These are phyloP conservation scores for Skeletonema menzelii DNA, from an alignment of 108 stramenopile species.

Conservation along the genomic window DNA sequence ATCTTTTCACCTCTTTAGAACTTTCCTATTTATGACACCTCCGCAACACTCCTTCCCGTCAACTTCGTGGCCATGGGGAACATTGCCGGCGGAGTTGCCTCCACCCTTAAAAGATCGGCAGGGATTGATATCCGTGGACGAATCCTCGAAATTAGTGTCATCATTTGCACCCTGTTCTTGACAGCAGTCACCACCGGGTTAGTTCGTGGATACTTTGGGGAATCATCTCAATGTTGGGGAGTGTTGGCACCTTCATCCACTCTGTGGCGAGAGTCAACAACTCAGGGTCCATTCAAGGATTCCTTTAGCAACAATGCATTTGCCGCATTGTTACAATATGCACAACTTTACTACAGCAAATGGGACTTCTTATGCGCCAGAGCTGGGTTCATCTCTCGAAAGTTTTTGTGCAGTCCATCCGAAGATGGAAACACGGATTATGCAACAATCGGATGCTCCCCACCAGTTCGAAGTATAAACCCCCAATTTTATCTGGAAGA, in stretches of 20 bases:
- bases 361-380: conserved; percentile 41
- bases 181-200: conserved; percentile 70
- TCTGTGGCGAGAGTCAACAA: neutral
- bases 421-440: conserved; percentile 27
- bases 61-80: conserved; percentile 77
- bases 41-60: conserved; percentile 57
- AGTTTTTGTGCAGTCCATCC: conserved; percentile 20
- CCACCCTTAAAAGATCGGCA: conserved; percentile 53
- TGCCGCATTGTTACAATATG: conserved; percentile 15
- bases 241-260: conserved; percentile 37
- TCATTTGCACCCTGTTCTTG: conserved; percentile 68
- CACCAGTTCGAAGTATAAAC: conserved; percentile 61
- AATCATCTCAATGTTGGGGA: conserved; percentile 60
- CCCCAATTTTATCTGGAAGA: conserved; percentile 65
- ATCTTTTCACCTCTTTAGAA: conserved; percentile 42
- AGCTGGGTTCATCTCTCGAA: conserved; percentile 23
- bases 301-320: neutral
- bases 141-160: conserved; percentile 63
- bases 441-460: conserved; percentile 54
- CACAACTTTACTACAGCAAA: conserved; percentile 46
- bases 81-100: conserved; percentile 76
- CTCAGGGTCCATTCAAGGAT: neutral
- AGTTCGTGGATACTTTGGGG: conserved; percentile 76
- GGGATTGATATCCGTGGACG: conserved; percentile 84
- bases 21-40: conserved; percentile 78